Evolutionary conservation across 345 rosid species (phyloP), one percentile per base, ranked within the genome.

Genomic region (Ceriops zippeliana): DNA sequence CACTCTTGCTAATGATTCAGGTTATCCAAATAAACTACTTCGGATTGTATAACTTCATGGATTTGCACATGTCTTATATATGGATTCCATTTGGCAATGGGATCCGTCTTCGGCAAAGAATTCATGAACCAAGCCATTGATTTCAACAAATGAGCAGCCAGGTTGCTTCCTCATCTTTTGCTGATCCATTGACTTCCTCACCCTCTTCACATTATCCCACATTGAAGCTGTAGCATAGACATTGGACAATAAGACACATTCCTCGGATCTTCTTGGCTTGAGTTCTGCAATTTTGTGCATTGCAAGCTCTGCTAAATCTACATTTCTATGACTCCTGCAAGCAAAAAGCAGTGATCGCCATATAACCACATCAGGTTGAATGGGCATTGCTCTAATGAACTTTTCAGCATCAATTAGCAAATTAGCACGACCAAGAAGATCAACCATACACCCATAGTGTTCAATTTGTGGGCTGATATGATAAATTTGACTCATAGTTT

Each of bases 341-440:
- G 63, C 62, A 35, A 67, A 57, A 26, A 67, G 70, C 62, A 67
- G 52, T 17, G 70, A 67, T 24, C 70, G 32, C 70, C 70, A 57
- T 26, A 57, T 67, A 26, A 67, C 52, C 52, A 67, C 53, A 57
- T 67, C 70, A 67, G 61, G 63, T 35, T 37, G 28, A 67, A 67
- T 57, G 20, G 70, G 70, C 70, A 67, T 56, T 16, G 34, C 52
- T 62, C 61, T 54, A 30, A 67, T 38, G 24, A 67, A 67, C 70
- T 42, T 57, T 67, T 67, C 62, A 67, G 72, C 72, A 22, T 69
- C 72, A 27, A 21, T 17, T 11, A 49, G 1, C 20, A 69, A 51
- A 35, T 59, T 49, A 42, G 65, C 72, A 38, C 72, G 72, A 19
- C 65, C 72, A 31, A 69, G 72, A 13, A 69, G 72, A 51, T 69